Evolutionary conservation across 2,329 filamentous ascomycete genomes (phyloP), one percentile per base, ranked within the genome.

Genomic region (Purpureocillium lavendulum): DNA sequence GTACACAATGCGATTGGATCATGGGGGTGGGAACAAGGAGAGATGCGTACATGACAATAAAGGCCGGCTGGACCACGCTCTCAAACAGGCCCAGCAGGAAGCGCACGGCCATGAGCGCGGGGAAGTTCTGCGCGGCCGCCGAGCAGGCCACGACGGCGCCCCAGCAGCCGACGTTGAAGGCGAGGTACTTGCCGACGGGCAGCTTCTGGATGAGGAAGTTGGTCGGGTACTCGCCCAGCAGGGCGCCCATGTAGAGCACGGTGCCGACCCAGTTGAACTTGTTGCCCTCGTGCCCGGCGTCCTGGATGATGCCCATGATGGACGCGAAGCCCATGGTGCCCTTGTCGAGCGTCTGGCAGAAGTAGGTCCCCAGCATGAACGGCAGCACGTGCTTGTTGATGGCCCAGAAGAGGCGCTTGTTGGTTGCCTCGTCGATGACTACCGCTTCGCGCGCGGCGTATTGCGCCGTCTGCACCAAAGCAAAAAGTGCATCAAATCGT

Each of bases 281-380:
- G 33, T 26, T 50, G 29, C 7, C 7, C 17, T 24, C 26, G n/a
- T 13, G 13, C 16, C 11, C 8, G n/a, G 35, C 24, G 47, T 80
- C 73, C 7, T 64, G 52, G 1, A 63, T 60, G 36, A 82, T 65
- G 21, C 73, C 73, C 77, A 82, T 81, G 53, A 82, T 80, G 33
- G 73, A 73, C 8, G 76, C 74, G 70, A 69, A 82, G 1, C 70
- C 75, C 52, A 83, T 62, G 1, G 79, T 83, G 18, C 77, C 78
- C 57, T 83, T 83, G 57, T 84, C 80, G 34, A 84, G 67, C 34
- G 77, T 72, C 52, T 84, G 83, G 16, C 86, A 60, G 53, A 87
- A 85, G 59, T 87, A 87, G 1, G 82, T 85, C 35, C 72, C 58
- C 42, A 87, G 71, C 83, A 88, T 87, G 55, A 87, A 67, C 2